Base-by-base conservation (phyloP, 1,139 yeast genomes). In the Pneumocystis carinii region DNA sequence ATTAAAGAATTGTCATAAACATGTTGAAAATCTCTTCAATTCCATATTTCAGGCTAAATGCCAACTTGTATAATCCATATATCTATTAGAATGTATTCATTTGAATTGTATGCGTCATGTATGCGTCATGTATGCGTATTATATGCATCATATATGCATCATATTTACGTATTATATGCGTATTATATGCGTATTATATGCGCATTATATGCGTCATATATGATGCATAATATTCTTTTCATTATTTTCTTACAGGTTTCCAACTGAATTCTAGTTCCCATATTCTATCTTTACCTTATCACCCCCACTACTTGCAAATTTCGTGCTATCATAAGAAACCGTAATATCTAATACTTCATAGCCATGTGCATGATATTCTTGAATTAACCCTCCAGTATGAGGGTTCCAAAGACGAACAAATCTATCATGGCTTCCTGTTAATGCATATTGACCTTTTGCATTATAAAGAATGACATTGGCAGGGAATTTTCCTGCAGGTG, bases 251-350 rank as follows among this genome's bases (percentile, higher is more conserved):
- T 32, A 32, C 8, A 32, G 35, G 7, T 7, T 32, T 7, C 35
- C 35, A 27, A 32, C 35, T 32, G 35, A 32, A 32, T 32, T 10
- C 17, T 7, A 39, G n/a, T n/a, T 12, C 17, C 19, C 42, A 39
- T 39, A n/a, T 39, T 39, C 42, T n/a, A 24, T 29, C n/a, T 3
- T 32, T 24, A 71, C 67, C n/a, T 74, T 66, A 63, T 75, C 78
- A 5, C 76, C 76, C 17, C 78, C 77, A 29, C 74, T 71, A 61
- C 75, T 71, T 38, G 71, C 76, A 63, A 75, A 73, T 64, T 59
- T 66, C 35, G 73, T 61, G 62, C 71, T 72, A 62, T 74, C 76
- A 14, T 60, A 65, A 14, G 72, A 62, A 8, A 74, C 70, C 3
- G 70, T 69, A 7, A 74, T 65, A 63, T 71, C 76, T 19, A 74